Conservation (phyloP, 2,329 filamentous ascomycete genomes). For the Trichocomaceae sp. region DNA sequence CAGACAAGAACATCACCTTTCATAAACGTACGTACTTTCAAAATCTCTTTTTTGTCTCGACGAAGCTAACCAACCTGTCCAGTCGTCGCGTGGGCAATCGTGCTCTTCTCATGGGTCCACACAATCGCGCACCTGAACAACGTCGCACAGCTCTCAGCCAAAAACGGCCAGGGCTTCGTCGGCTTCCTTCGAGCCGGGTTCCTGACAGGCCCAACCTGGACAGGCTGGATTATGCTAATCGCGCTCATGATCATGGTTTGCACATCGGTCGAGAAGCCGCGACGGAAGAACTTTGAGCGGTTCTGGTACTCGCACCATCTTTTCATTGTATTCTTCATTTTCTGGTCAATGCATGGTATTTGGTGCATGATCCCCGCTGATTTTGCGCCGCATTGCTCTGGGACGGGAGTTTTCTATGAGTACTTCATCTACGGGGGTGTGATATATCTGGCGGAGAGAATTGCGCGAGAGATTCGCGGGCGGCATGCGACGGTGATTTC, state of each 20-base stretch:
- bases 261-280: constrained; percentile 70
- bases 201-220: constrained; percentile 74
- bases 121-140: constrained; percentile 85
- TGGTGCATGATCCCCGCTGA: constrained; percentile 90
- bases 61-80: not conserved
- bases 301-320: constrained; percentile 91
- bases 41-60: not conserved
- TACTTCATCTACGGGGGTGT: constrained; percentile 84
- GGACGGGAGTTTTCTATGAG: constrained; percentile 78
- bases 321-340: constrained; percentile 81
- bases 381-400: constrained; percentile 62
- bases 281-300: constrained; percentile 75
- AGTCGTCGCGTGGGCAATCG: constrained; percentile 74
- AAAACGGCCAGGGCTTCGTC: constrained; percentile 69
- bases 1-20: constrained; percentile 80
- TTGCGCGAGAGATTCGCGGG: constrained; percentile 71
- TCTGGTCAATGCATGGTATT: constrained; percentile 83
- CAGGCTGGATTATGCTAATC: constrained; percentile 76
- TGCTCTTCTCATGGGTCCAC: constrained; percentile 83
- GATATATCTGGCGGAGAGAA: constrained; percentile 70
- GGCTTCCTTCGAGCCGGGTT: constrained; percentile 74
- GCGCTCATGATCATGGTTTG: constrained; percentile 70
- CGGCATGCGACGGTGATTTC: constrained; percentile 79
- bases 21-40: constrained; percentile 54
- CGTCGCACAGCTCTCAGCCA: constrained; percentile 67